Base-by-base conservation (phyloP, 805 yeast species). In the Myxozyma vanderwaltii region DNA sequence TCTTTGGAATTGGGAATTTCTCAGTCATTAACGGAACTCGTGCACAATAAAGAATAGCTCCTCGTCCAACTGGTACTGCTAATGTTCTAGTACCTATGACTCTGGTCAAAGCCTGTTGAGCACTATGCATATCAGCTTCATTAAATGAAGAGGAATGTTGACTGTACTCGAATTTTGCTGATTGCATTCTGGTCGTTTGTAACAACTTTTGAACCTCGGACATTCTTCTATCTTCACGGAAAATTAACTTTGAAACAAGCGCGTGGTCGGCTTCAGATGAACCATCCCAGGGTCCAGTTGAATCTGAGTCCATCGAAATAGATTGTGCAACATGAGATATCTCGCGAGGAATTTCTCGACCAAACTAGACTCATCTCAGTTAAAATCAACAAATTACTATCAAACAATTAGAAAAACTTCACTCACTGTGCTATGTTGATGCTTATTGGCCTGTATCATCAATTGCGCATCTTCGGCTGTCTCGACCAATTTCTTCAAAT, bases 11-110 rank as follows among this genome's bases (percentile, higher is more conserved):
- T 0, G 88, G 88, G 68, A 90, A 87, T 62, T 86, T 84, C 70
- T 92, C 97, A 0, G 97, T 90, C 41, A 89, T 79, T 55, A 91
- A 74, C 0, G 97, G 97, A 53, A 79, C 79, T 57, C 90, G 75
- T 15, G 88, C 84, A 2, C 86, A 82, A 52, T 80, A 82, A 57
- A 86, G 84, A 8, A 89, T 74, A 0, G 91, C 88, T 0, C 89
- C 91, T 64, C 92, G 79, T 0, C 96, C 96, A 26, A 87, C 72
- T 0, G 96, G 89, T 23, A 86, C 80, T 0, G 95, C 81, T 48
- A 89, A 76, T 0, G 96, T 89, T 64, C 97, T 76, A 29, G 85
- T 69, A 0, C 88, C 88, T 27, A 85, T 84, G 33, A 82, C 72
- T 0, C 81, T 76, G 0, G 91, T 86, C 46, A 88, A 74, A 19